Base-by-base conservation (phyloP, 331 rosid genomes). In the Pyracantha coccinea region DNA sequence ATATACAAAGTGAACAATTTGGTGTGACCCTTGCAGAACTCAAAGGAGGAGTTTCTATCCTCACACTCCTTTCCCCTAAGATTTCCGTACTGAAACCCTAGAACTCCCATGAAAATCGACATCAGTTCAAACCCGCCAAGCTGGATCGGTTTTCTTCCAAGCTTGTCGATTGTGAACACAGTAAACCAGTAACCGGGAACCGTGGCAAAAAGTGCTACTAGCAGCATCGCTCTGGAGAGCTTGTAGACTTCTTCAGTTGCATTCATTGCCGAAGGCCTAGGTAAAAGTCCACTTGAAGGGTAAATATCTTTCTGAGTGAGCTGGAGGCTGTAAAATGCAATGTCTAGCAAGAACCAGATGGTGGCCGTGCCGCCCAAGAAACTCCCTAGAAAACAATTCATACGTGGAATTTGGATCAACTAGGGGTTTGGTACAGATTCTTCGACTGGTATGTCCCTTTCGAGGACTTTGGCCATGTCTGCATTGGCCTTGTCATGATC, bases 381-480 rank as follows among this genome's bases (percentile, higher is more conserved):
- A 77, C 55, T 77, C 76, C 28, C 70, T 21, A 3, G 80, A 60
- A 45, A 77, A 59, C 20, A 77, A 27, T 9, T 24, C 71, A 33
- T 69, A 77, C n/a, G 71, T 4, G 6, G 79, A 66, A 2, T 33
- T 75, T 9, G 58, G 66, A 45, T 10, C 47, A 29, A 29, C 14
- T 6, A 12, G 25, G 28, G 15, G 11, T 8, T 31, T 69, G 7
- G 70, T 11, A 17, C 21, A 10, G 75, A 28, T 19, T 69, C 75
- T 59, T 44, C 63, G 11, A n/a, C 35, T 3, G 64, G 53, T 9
- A 60, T 44, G 27, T 45, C 55, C 12, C 32, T 20, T 33, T 69
- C 80, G 4, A 77, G 75, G 11, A 77, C 80, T 69, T 45, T 77
- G 9, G 80, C 80, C 80, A 77, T 77, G 12, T 77, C 80, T 17